Percentiles rank a stretch among this genome's conserved stretches.
These are phyloP conservation scores for Calonectria hongkongensis DNA, from an alignment of 2,329 filamentous ascomycete genomes.

Conservation along the genomic window DNA sequence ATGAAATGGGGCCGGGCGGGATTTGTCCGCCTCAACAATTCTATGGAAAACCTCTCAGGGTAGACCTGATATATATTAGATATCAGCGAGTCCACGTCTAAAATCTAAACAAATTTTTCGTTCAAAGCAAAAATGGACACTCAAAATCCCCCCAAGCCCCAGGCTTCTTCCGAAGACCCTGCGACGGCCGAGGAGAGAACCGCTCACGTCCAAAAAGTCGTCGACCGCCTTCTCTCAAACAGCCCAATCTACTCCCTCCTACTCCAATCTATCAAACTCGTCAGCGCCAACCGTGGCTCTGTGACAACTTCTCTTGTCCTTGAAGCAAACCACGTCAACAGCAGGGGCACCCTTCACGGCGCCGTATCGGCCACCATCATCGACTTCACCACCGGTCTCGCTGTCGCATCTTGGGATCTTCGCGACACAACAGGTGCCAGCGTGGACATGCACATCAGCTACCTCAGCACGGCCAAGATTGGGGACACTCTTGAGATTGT, in stretches of 20 bases:
- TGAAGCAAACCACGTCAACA: conserved; percentile 78
- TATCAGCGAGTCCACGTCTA: not conserved
- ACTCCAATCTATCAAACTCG: conserved; percentile 65
- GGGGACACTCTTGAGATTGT: conserved; percentile 83
- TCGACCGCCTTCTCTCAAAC: conserved; percentile 63
- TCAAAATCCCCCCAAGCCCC: conserved; percentile 34
- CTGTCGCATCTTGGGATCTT: conserved; percentile 80
- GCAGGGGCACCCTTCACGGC: conserved; percentile 80
- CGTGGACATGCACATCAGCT: conserved; percentile 84
- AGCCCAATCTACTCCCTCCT: conserved; percentile 72
- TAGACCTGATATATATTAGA: conserved; percentile 1
- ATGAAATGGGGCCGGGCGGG: conserved; percentile 53
- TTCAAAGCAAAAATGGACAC: conserved; percentile 40
- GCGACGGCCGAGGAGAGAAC: conserved; percentile 39
- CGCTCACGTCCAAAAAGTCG: conserved; percentile 57
- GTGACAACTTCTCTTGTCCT: conserved; percentile 70
- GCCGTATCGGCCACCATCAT: conserved; percentile 82
- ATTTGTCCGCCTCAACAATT: conserved; percentile 51
- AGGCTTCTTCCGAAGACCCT: conserved; percentile 39
- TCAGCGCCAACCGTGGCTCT: conserved; percentile 66
- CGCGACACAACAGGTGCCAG: conserved; percentile 79
- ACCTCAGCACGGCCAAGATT: conserved; percentile 76
- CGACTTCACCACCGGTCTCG: conserved; percentile 84
- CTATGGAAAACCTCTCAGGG: conserved; percentile 33
- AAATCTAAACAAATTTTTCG: not conserved